These are phyloP conservation scores for Piper betle DNA, from an alignment of 164 flowering plant genomes.

Conservation along the genomic window DNA sequence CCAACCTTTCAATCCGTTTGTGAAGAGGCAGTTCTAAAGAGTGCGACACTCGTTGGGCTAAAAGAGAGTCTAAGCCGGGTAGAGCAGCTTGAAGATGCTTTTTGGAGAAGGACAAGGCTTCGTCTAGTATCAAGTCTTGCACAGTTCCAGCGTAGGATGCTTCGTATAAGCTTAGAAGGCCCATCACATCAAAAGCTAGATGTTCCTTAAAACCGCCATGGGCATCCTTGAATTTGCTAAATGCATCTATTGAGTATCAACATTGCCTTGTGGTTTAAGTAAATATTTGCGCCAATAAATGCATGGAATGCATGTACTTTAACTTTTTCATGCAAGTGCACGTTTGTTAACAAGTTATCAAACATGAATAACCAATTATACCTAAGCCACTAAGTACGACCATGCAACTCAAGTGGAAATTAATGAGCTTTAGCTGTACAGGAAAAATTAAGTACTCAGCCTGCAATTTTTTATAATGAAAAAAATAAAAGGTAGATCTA, in stretches of 20 bases:
- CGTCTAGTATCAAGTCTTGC: slow-evolving; percentile 16
- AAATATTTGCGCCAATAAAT: too few relatives aligned
- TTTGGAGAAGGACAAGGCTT: slow-evolving; percentile 10
- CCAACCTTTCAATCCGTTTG: slow-evolving; percentile 6
- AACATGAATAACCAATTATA: too few relatives aligned
- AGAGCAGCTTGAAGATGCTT: slow-evolving; percentile 3
- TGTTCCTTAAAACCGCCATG: neutral
- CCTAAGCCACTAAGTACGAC: too few relatives aligned
- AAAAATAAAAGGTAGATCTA: too few relatives aligned
- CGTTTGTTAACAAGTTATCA: too few relatives aligned
- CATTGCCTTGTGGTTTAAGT: too few relatives aligned
- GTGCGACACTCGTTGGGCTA: neutral
- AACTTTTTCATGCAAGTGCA: too few relatives aligned
- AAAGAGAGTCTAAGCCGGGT: neutral
- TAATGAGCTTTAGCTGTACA: too few relatives aligned
- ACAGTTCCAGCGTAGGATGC: slow-evolving; percentile 12
- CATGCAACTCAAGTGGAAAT: too few relatives aligned
- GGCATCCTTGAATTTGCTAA: slow-evolving; percentile 1
- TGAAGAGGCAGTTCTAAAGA: slow-evolving; percentile 12
- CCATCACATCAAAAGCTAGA: neutral
- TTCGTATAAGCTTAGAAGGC: slow-evolving; percentile 11
- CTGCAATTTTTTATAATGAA: too few relatives aligned
- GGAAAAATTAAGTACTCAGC: too few relatives aligned
- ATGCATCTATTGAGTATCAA: neutral
- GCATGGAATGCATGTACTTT: too few relatives aligned